Base-by-base conservation (phyloP, 371 early-diverging fungal genomes). In the Gilbertella persicaria region DNA sequence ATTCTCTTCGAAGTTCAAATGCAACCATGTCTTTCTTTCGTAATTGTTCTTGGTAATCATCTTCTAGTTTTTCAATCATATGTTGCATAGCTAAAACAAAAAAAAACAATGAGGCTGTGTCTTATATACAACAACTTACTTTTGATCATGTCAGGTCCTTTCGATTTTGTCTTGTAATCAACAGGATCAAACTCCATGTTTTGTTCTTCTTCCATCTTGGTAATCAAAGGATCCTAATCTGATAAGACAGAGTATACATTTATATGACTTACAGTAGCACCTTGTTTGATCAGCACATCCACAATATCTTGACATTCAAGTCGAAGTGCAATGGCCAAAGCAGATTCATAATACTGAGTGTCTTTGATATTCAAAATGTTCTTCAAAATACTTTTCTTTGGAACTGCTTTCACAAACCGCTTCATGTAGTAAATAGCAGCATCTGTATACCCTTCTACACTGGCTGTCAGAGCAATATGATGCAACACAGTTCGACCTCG, bases 241-340 rank as follows among this genome's bases (percentile, higher is more conserved):
- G 28, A 39, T 25, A 8, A 9, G 21, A 5, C 24, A 16, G 4
- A 16, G 12, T 8, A 23, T 17, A 23, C 20, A 13, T 28, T 25
- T 25, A 21, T 8, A 12, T 25, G 3, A 45, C 51, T 52, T 62
- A 75, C 75, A 41, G 60, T 30, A 10, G 97, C 97, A 4, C 96
- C 97, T n/a, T 82, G 87, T 17, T 88, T 82, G 21, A 92, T 55
- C 36, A 97, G 58, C 56, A 85, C 60, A 46, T 87, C 85, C 4
- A 84, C 75, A 53, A 95, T 61, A 1, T 74, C 71, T 19, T 80
- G 60, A 43, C 85, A 85, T 17, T 90, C 92, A 1, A 86, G 64
- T 23, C 91, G 67, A 1, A 92, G 88, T 0, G 95, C 94, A 53
- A 96, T 81, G 49, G 88, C 92, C 45, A 96, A 64, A 1, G 95